phyloP scores from a whole-genome alignment of 2,329 filamentous ascomycete genomes.

The Neofusicoccum sp. region DNA sequence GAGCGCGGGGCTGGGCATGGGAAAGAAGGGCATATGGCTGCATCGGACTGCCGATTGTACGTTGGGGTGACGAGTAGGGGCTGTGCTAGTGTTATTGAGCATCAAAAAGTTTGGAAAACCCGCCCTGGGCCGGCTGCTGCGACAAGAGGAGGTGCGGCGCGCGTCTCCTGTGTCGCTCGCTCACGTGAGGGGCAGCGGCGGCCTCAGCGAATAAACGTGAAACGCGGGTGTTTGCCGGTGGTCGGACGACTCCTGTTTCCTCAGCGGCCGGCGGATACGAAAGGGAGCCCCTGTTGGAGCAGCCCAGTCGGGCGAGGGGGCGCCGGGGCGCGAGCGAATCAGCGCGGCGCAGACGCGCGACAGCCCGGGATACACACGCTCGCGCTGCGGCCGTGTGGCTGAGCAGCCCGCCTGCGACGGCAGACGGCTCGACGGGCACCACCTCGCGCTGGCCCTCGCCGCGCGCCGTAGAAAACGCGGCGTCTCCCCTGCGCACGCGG shows the following conservation, averaged over 20 bases:
- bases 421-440: background rate
- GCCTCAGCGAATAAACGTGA: slow-evolving; percentile 3
- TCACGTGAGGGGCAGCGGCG: background rate
- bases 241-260: background rate
- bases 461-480: background rate
- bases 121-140: background rate
- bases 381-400: background rate
- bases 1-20: slow-evolving; percentile 6
- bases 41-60: slow-evolving; percentile 16
- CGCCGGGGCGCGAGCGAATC: background rate
- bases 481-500: background rate
- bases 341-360: background rate
- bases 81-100: slow-evolving; percentile 15
- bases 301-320: slow-evolving; percentile 5
- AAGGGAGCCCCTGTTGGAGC: background rate
- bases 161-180: no score
- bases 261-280: background rate
- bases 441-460: background rate
- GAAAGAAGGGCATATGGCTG: slow-evolving; percentile 11
- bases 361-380: background rate
- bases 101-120: slow-evolving; percentile 16
- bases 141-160: no score
- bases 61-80: slow-evolving; percentile 12
- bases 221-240: background rate
- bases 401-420: background rate